Base-by-base conservation (phyloP, 2,329 filamentous ascomycete species). In the Aspergillus ustus region DNA sequence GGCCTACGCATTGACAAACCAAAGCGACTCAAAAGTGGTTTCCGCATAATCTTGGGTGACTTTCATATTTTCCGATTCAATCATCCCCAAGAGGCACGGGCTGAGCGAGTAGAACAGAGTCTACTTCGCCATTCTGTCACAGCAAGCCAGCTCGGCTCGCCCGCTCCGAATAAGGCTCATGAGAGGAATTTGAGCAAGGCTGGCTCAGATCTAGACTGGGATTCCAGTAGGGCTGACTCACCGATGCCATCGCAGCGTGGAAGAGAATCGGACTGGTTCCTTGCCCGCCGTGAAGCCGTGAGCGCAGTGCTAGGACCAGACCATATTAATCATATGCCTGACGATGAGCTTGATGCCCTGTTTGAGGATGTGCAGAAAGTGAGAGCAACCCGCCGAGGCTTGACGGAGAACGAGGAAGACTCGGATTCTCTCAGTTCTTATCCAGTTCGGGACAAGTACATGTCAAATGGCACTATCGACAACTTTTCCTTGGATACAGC, bases 11-110 rank as follows among this genome's bases (percentile, higher is more conserved):
- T 98, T 57, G 88, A 93, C 57, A 93, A 93, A 71, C 89, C 93
- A 1, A 93, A 90, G 67, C 87, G 93, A 66, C 83, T 99, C 48
- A 90, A 93, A 72, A 97, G 93, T 70, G 95, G 95, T 6, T 97
- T 93, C 75, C 90, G 95, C 64, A 91, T 99, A 57, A 99, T 99
- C 65, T 83, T 99, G 9, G 95, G 95, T 45, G 95, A 99, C 77
- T 99, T 99, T 70, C 95, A 99, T 76, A 99, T 99, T 63, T 98
- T 99, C 80, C 86, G 95, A 60, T 99, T 99, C 82, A 99, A 98
- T 71, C 93, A 99, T 73, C 95, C 95, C 0, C 90, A 97, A 83
- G 95, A 99, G 79, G 95, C 95, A 31, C 89, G 92, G 61, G 94
- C 93, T 3, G 95, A 99, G 78, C 84, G 95, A 58, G 93, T 92